Percentiles rank a stretch among this genome's conserved stretches.
These are phyloP conservation scores for Arabidopsis lyrata DNA, from an alignment of 441 rosid genomes.

Conservation along the genomic window DNA sequence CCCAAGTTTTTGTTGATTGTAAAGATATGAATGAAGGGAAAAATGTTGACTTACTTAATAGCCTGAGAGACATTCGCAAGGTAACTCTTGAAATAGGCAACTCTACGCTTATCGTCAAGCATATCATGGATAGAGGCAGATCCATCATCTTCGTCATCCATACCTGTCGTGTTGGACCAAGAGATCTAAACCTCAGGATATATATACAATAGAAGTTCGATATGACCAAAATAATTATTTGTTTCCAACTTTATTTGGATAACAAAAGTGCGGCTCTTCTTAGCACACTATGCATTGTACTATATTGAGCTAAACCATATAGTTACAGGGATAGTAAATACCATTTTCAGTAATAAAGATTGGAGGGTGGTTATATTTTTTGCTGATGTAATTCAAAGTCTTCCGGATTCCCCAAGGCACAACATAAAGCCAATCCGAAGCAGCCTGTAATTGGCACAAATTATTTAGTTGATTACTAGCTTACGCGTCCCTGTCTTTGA, in stretches of 20 bases:
- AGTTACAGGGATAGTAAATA: constrained; percentile 39
- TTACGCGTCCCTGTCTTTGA: constrained; percentile 4
- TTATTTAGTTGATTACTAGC: constrained; percentile 31
- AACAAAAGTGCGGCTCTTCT: not conserved
- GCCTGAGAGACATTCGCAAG: constrained; percentile 75
- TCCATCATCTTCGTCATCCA: constrained; percentile 86
- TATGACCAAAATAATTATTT: not conserved
- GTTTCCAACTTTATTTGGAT: not conserved
- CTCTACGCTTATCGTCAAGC: constrained; percentile 86
- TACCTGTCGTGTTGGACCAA: constrained; percentile 58
- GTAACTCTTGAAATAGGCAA: constrained; percentile 68
- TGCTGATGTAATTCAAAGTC: constrained; percentile 69
- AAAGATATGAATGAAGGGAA: constrained; percentile 6
- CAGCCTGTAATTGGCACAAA: constrained; percentile 69
- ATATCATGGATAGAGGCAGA: constrained; percentile 67
- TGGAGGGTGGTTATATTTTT: constrained; percentile 65
- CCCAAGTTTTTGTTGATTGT: not conserved
- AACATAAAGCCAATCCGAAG: constrained; percentile 90
- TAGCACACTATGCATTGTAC: constrained; percentile 12
- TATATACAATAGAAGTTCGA: not conserved
- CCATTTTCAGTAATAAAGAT: constrained; percentile 87
- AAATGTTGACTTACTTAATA: constrained; percentile 57
- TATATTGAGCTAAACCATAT: constrained; percentile 3
- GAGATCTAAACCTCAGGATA: constrained; percentile 10
- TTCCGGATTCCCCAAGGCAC: constrained; percentile 95